Base-by-base conservation (phyloP, 2,329 filamentous ascomycete genomes). In the Ascochyta viciae-villosae region DNA sequence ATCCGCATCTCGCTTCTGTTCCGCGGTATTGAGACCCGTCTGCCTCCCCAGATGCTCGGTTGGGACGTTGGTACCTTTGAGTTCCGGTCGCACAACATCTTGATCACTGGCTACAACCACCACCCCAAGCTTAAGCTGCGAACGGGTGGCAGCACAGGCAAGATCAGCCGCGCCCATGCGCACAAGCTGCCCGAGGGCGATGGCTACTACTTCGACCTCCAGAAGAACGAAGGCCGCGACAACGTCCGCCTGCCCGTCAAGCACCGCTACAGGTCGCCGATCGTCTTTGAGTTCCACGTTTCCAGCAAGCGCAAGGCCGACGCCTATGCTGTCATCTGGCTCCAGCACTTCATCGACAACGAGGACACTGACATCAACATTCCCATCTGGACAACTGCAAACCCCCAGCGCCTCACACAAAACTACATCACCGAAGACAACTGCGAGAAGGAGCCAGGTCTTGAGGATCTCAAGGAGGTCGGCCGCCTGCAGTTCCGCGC, bases 1-100 rank as follows among this genome's bases (percentile, higher is more conserved):
- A 84, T 96, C 57, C 89, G 93, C 37, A 89, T 99, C 63, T 96
- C 92, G 0, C 77, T 98, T 3, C 83, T 98, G 3, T 96, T 97
- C 85, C 88, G 94, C 26, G 93, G 91, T 26, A 86, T 97, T 39
- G 93, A 96, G 74, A 89, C 94, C 49, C 87, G 87, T 41, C 82
- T 98, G 1, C 93, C 93, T n/a, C 90, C 90, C 0, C 80, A 87
- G 37, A 89, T 96, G 76, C 84, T 97, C 4, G 92, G 94, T 9
- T 98, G 94, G 91, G 92, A 97, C 58, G 91, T 98, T 39, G 95
- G 95, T 33, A 96, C 94, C 0, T 96, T 98, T 70, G 89, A 96
- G 70, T 96, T 98, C 72, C 78, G 84, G 0, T 91, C 89, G 0
- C 83, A 91, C 44, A 83, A 81, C 15, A 87, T 98, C 42, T 83